These are phyloP conservation scores for Lanmaoa rubissima DNA, from an alignment of 768 basidiomycete genomes.

Conservation along the genomic window DNA sequence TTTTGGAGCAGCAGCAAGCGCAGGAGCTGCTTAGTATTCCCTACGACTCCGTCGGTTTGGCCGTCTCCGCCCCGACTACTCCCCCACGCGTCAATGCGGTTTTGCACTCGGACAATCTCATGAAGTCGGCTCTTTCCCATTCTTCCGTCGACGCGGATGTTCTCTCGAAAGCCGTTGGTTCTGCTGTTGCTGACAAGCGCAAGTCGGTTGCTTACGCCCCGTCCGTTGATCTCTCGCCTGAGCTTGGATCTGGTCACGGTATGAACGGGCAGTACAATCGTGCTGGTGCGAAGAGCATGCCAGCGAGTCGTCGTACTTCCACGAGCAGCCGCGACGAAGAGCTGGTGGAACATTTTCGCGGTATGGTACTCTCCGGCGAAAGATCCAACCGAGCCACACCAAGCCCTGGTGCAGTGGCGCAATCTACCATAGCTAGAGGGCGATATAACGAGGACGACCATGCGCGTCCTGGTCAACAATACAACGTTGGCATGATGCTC, in stretches of 20 bases:
- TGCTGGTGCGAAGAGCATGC: conserved; percentile 88
- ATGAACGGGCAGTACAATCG: conserved; percentile 60
- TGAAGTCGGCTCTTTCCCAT: conserved; percentile 45
- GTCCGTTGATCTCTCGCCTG: conserved; percentile 71
- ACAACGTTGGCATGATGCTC: conserved; percentile 86
- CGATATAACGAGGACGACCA: conserved; percentile 61
- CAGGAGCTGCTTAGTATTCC: conserved; percentile 80
- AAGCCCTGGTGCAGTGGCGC: conserved; percentile 47
- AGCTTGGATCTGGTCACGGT: conserved; percentile 46
- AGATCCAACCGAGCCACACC: conserved; percentile 56
- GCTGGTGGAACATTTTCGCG: conserved; percentile 71
- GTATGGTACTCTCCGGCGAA: conserved; percentile 66
- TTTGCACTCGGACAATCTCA: conserved; percentile 56
- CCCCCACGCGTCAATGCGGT: conserved; percentile 76
- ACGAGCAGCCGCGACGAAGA: conserved; percentile 87
- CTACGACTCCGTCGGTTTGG: conserved; percentile 61
- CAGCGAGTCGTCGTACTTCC: conserved; percentile 85
- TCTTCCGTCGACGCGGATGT: conserved; percentile 58
- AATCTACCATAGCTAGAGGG: conserved; percentile 52
- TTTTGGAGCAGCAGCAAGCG: conserved; percentile 86
- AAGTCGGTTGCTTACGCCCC: conserved; percentile 87
- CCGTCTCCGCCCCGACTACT: conserved; percentile 86
- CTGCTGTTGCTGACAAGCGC: conserved; percentile 68
- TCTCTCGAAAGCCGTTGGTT: conserved; percentile 67
- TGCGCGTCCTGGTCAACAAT: conserved; percentile 56